phyloP scores from a whole-genome alignment of 345 rosid species.

The Populus davidiana region DNA sequence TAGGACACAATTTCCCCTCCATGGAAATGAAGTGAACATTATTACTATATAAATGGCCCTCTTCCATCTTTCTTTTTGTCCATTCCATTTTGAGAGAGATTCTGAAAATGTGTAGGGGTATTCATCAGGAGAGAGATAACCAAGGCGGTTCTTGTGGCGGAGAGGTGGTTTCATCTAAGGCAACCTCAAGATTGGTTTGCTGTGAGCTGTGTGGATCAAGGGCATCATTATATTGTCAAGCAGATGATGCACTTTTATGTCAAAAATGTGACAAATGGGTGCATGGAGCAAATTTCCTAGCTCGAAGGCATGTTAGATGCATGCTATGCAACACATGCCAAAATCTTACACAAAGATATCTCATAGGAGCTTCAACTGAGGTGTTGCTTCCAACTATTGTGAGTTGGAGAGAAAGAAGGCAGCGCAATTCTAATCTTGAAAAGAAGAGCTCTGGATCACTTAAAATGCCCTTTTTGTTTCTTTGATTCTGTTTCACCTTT shows the following conservation, averaged over 20 bases:
- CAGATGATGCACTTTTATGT: slow-evolving; percentile 76
- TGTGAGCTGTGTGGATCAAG: slow-evolving; percentile 66
- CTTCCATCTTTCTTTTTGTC: not conserved
- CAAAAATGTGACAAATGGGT: slow-evolving; percentile 65
- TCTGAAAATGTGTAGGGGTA: slow-evolving; percentile 54
- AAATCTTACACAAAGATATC: slow-evolving; percentile 51
- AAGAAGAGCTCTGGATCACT: slow-evolving; percentile 18
- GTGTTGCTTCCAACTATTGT: slow-evolving; percentile 37
- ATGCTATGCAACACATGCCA: slow-evolving; percentile 64
- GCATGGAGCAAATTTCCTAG: slow-evolving; percentile 78
- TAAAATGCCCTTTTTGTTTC: slow-evolving; percentile 53
- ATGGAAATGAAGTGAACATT: slow-evolving; percentile 6
- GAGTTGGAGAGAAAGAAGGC: slow-evolving; percentile 25
- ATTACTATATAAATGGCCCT: not conserved
- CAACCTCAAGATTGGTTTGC: slow-evolving; percentile 19
- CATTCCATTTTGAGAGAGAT: not conserved
- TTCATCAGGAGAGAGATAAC: slow-evolving; percentile 27
- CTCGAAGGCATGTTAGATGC: slow-evolving; percentile 70
- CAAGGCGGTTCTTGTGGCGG: slow-evolving; percentile 7
- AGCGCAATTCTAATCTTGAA: slow-evolving; percentile 24
- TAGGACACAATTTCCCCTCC: slow-evolving; percentile 3
- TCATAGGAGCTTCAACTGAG: slow-evolving; percentile 47
- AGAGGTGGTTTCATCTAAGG: slow-evolving; percentile 4
- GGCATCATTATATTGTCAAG: slow-evolving; percentile 70
- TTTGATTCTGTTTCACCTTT: slow-evolving; percentile 34